Base-by-base conservation (phyloP, 768 basidiomycete genomes). In the Suillus spraguei region DNA sequence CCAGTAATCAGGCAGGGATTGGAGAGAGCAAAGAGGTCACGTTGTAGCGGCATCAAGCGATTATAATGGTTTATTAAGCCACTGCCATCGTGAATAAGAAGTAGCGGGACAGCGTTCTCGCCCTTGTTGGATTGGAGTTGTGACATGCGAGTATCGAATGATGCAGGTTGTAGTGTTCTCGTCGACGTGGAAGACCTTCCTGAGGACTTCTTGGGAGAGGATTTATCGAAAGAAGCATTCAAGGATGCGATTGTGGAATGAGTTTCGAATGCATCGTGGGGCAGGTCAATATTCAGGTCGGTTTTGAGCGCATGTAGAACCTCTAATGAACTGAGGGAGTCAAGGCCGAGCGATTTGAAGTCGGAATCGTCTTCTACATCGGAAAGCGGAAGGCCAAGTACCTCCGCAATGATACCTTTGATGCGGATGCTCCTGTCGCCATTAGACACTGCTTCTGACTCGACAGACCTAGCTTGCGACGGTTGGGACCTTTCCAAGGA, bases 51-150 rank as follows among this genome's bases (percentile, higher is more conserved):
- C 8, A 73, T 67, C 7, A 90, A 71, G 11, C 79, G 80, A 39
- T 81, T 72, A 60, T 85, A 85, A 60, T 86, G 83, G 39, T 76
- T 77, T 20, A 82, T 75, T 13, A 89, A 71, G 0, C 91, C 91
- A 65, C 87, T 89, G 6, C 91, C 91, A 65, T 92, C 91, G 66
- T 92, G 90, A 11, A 92, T 78, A 28, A 92, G 80, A 62, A 90
- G 82, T 4, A 92, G 78, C 1, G 85, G 89, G 0, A 72, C 60
- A 4, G 10, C 71, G 64, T 3, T 62, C 47, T 1, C 55, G 60
- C 28, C 76, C 66, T 36, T 66, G 69, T 62, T 85, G 87, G 46
- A 87, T 68, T 24, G 70, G 66, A 17, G 22, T 32, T 7, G 64
- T 63, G 22, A 47, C 46, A 44, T 24, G 24, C 36, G 38, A 17